Evolutionary conservation across 2,329 filamentous ascomycete species (phyloP).

Genomic region (Raffaelea ambrosiae): DNA sequence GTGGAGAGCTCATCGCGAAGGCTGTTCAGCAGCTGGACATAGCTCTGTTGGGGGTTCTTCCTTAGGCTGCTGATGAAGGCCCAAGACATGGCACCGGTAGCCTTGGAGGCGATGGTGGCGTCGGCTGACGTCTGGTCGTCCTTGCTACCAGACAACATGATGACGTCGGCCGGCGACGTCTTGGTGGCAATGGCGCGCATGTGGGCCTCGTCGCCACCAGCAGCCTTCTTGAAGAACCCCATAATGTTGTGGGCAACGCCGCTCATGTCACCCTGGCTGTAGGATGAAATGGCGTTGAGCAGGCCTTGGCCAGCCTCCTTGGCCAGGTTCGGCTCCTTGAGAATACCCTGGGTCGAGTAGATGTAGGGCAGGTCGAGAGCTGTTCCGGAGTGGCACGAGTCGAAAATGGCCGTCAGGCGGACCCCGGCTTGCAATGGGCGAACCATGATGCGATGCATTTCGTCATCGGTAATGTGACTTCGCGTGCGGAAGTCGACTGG

Average conservation of each 20-base stretch:
- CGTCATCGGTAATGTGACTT: constrained; percentile 75
- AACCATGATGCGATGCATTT: constrained; percentile 70
- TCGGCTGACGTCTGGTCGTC: constrained; percentile 95
- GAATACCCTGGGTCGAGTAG: constrained; percentile 59
- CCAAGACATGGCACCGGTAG: constrained; percentile 97
- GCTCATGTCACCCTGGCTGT: constrained; percentile 64
- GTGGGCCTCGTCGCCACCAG: constrained; percentile 71
- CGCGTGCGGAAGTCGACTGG: constrained; percentile 68
- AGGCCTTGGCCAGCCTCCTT: constrained; percentile 60
- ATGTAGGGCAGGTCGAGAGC: constrained; percentile 60
- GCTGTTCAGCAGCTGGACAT: constrained; percentile 91
- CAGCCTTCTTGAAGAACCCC: constrained; percentile 82
- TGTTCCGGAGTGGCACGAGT: constrained; percentile 60
- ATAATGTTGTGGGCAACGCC: constrained; percentile 75
- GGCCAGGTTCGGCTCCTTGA: constrained; percentile 60
- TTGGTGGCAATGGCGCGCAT: constrained; percentile 77
- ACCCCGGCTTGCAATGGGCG: constrained; percentile 46
- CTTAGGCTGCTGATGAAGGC: constrained; percentile 88
- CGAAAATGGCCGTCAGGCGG: constrained; percentile 53
- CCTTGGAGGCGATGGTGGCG: constrained; percentile 81
- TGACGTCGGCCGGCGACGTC: constrained; percentile 87
- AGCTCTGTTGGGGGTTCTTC: constrained; percentile 97
- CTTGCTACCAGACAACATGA: constrained; percentile 98
- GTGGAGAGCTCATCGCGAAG: constrained; percentile 84
- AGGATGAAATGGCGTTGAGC: constrained; percentile 50